Conservation (phyloP, 441 rosid species). For the Hypseocharis bilobata region DNA sequence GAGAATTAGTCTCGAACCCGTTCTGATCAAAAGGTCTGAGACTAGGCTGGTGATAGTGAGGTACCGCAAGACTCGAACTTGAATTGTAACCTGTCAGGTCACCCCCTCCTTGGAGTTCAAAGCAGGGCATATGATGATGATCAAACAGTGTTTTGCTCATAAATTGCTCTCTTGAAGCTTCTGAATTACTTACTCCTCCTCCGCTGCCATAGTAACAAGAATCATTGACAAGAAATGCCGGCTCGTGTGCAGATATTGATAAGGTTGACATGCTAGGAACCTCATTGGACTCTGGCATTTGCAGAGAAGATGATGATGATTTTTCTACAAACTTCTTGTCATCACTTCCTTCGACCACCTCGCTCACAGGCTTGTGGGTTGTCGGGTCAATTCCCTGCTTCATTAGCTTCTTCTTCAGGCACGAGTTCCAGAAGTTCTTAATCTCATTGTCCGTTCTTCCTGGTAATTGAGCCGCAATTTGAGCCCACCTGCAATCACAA, state of each 20-base stretch:
- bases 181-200: no score
- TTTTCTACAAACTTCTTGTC: slow-evolving; percentile 21
- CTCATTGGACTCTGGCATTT: not conserved
- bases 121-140: slow-evolving; percentile 31
- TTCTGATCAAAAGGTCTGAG: slow-evolving; percentile 18
- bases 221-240: slow-evolving; percentile 33
- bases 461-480: slow-evolving; percentile 55
- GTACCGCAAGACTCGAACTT: slow-evolving; percentile 16
- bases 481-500: slow-evolving; percentile 52
- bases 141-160: slow-evolving; percentile 28
- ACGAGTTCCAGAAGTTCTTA: slow-evolving; percentile 62
- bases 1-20: not conserved
- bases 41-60: slow-evolving; percentile 15
- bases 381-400: slow-evolving; percentile 61
- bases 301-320: slow-evolving; percentile 7
- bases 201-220: slow-evolving; percentile 5
- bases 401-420: slow-evolving; percentile 60
- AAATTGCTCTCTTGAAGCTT: slow-evolving; percentile 26
- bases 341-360: slow-evolving; percentile 27
- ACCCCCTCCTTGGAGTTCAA: slow-evolving; percentile 25
- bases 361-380: slow-evolving; percentile 41
- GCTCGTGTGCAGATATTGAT: no score
- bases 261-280: not conserved
- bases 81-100: slow-evolving; percentile 24
- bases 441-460: slow-evolving; percentile 73